phyloP scores from a whole-genome alignment of 495 filamentous ascomycete species.

The Venustampulla echinocandica region DNA sequence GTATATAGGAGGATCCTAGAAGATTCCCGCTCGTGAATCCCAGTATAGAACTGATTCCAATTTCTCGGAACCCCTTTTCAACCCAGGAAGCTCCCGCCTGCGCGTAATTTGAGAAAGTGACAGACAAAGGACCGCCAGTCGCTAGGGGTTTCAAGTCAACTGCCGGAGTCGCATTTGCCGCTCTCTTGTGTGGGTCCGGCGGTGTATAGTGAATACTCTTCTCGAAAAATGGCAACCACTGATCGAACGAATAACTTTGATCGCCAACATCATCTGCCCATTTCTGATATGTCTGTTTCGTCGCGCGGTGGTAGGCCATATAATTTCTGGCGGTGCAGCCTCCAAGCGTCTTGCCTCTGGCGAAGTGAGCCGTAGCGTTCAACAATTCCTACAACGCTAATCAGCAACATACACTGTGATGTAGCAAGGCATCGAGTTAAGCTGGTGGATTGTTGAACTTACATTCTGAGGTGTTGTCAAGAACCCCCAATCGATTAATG shows the following conservation, averaged over 20 bases:
- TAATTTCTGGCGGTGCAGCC: conserved; percentile 23
- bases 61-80: conserved; percentile 22
- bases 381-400: not conserved
- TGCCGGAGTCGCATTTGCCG: conserved; percentile 34
- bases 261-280: conserved; percentile 54
- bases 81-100: conserved; percentile 35
- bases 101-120: conserved; percentile 43
- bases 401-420: not conserved
- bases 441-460: conserved; percentile 1
- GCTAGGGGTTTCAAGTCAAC: conserved; percentile 34
- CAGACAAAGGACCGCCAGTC: conserved; percentile 38
- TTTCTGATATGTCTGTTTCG: conserved; percentile 33
- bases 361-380: conserved; percentile 14
- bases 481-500: not conserved
- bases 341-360: conserved; percentile 24
- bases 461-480: not conserved
- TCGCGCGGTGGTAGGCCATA: conserved; percentile 27
- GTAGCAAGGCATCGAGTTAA: no score
- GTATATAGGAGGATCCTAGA: conserved; percentile 31
- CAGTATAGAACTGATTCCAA: conserved; percentile 28
- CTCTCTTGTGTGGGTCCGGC: conserved; percentile 30
- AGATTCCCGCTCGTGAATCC: conserved; percentile 38
- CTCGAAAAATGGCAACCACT: conserved; percentile 46
- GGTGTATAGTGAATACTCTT: conserved; percentile 43
- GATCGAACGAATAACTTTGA: conserved; percentile 42